Evolutionary conservation across 345 rosid species (phyloP).

Genomic region (Acer negundo): DNA sequence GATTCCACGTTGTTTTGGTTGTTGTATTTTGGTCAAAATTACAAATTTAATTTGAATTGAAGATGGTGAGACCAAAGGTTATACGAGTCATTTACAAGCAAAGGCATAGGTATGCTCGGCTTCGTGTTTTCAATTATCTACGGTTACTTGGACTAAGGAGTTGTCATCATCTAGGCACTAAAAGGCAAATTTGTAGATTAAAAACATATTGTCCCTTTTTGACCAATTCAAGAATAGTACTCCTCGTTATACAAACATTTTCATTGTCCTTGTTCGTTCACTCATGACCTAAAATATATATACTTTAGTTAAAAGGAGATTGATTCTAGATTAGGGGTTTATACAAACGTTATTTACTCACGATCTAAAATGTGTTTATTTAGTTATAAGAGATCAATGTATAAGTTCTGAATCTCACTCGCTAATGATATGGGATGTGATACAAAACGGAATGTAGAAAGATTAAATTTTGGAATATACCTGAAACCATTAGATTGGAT

Average conservation of each 20-base stretch:
- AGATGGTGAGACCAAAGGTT: neutral
- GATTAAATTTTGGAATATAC: too few relatives aligned
- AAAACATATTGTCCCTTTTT: neutral
- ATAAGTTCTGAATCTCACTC: too few relatives aligned
- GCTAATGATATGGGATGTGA: too few relatives aligned
- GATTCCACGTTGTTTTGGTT: constrained; percentile 10
- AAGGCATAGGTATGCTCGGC: neutral
- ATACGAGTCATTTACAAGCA: neutral
- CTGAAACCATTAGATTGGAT: neutral
- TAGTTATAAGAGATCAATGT: too few relatives aligned
- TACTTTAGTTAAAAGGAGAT: too few relatives aligned
- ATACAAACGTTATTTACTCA: too few relatives aligned
- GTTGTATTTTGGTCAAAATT: constrained; percentile 10
- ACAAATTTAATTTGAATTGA: neutral
- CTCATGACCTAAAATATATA: too few relatives aligned
- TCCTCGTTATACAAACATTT: neutral
- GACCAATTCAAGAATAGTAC: neutral
- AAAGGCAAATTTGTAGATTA: neutral
- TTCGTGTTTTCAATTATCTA: too few relatives aligned
- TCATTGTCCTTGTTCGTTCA: neutral
- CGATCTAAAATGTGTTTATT: too few relatives aligned
- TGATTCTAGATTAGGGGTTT: too few relatives aligned
- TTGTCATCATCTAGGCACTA: neutral
- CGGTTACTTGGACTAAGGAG: neutral
- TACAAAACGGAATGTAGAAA: too few relatives aligned